phyloP scores from a whole-genome alignment of 352 stramenopile species.

The Thalassiosira livingstoniorum region DNA sequence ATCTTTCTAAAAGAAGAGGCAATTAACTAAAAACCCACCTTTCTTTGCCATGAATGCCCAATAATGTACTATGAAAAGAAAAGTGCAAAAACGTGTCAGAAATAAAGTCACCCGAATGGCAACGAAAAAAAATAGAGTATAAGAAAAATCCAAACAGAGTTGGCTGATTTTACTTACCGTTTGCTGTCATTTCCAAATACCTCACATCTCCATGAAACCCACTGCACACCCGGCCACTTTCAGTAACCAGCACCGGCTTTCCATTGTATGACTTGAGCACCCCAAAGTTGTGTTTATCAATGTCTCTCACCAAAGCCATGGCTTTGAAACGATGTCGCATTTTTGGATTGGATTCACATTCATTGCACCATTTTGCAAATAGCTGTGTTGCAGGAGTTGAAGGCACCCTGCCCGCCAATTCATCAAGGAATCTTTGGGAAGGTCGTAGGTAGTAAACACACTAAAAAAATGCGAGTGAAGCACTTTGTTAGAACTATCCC shows the following conservation, averaged over 20 bases:
- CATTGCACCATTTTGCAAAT: conserved; percentile 58
- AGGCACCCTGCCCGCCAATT: conserved; percentile 45
- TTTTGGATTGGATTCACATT: conserved; percentile 41
- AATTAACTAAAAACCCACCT: not conserved
- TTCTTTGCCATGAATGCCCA: conserved; percentile 70
- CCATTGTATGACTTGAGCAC: conserved; percentile 68
- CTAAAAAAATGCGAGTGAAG: no score
- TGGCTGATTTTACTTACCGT: conserved; percentile 42
- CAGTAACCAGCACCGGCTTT: conserved; percentile 71
- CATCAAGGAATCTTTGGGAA: conserved; percentile 56
- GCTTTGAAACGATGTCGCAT: conserved; percentile 66
- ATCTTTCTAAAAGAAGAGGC: not conserved
- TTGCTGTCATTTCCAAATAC: conserved; percentile 70
- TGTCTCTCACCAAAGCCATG: conserved; percentile 66
- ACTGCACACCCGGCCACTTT: conserved; percentile 55
- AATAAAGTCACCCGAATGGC: not conserved
- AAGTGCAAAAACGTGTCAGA: not conserved
- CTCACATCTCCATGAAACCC: conserved; percentile 53
- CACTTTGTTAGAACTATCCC: no score
- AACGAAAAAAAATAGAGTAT: not conserved
- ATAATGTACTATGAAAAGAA: conserved; percentile 42
- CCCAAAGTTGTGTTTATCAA: conserved; percentile 66
- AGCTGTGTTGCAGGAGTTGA: conserved; percentile 53
- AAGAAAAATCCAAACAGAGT: not conserved
- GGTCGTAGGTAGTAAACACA: conserved; percentile 63